Evolutionary conservation across 2,329 filamentous ascomycete species (phyloP).

Genomic region (Fonsecaea multimorphosa): DNA sequence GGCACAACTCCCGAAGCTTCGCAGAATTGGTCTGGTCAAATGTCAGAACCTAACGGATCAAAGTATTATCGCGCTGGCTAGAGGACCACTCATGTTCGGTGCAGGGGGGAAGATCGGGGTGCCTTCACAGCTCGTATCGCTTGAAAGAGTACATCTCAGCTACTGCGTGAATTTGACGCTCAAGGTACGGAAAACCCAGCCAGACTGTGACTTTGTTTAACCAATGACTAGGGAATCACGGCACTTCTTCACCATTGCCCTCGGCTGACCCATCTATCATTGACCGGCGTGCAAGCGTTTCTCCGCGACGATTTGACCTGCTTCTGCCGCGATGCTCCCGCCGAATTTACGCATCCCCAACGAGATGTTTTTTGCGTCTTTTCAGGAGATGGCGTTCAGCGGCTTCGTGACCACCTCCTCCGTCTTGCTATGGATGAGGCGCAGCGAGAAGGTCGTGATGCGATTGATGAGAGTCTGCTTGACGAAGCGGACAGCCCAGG

Average conservation of each 20-base stretch:
- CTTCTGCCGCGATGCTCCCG: conserved; percentile 85
- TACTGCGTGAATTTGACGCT: conserved; percentile 89
- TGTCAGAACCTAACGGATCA: conserved; percentile 87
- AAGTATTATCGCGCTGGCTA: conserved; percentile 83
- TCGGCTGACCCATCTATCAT: conserved; percentile 87
- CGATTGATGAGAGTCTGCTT: conserved; percentile 38
- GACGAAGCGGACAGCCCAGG: conserved; percentile 40
- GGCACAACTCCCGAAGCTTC: conserved; percentile 86
- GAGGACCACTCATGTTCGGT: conserved; percentile 61
- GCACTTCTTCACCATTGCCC: conserved; percentile 87
- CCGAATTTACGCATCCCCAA: conserved; percentile 94
- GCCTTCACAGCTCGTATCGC: conserved; percentile 46
- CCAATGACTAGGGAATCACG: conserved; percentile 75
- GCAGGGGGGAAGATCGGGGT: conserved; percentile 32
- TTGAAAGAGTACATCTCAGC: conserved; percentile 94
- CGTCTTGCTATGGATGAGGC: conserved; percentile 38
- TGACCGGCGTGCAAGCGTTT: conserved; percentile 93
- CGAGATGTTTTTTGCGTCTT: conserved; percentile 97
- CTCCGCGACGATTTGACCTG: conserved; percentile 80
- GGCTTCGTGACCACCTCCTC: conserved; percentile 80
- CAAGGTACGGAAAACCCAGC: conserved; percentile 62
- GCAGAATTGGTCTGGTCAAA: conserved; percentile 93
- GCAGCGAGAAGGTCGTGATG: conserved; percentile 36
- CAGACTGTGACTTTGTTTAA: conserved; percentile 1
- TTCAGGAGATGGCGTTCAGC: conserved; percentile 80